Evolutionary conservation across 2,329 filamentous ascomycete species (phyloP), one percentile per base, ranked within the genome.

Genomic region (Pestalotiopsis sp.): DNA sequence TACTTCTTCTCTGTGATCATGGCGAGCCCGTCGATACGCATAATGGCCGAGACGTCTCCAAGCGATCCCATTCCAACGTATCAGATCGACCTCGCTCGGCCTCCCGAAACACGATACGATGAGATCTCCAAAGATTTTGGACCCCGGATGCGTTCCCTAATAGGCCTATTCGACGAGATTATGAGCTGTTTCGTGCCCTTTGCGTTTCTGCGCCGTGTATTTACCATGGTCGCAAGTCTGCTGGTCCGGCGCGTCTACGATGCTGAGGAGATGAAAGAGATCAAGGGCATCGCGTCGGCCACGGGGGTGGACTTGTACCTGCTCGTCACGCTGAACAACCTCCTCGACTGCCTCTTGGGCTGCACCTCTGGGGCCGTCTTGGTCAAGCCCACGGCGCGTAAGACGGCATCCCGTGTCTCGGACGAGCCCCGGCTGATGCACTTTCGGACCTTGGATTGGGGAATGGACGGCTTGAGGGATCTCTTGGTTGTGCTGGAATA

Each of bases 311-410:
- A 85, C 1, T 79, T 91, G 75, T 88, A 89, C 70, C 76, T 91
- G 0, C 79, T 92, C 0, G 84, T 92, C 2, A 84, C 84, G 2
- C 84, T 90, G 71, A 92, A 92, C 71, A 86, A 88, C 1, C 77
- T 91, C 1, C 80, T 92, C 1, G 90, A 92, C 72, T 78, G 87
- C 4, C 79, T 92, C 44, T 84, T 92, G 77, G 89, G 89, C 2
- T 92, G 90, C 74, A 91, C 89, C 1, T 90, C 87, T 59, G 79
- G 79, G 3, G 80, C 78, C 0, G 75, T 74, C 0, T 71, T 77
- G 1, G 71, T 74, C 11, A 69, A 71, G 5, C 76, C 69, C 67
- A 78, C 80, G 87, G 24, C 86, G 81, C 38, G 61, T 9, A 20
- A 35, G 14, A 9, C 20, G 20, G 44, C 17, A 35, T 4, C 17